Percentiles rank a stretch among this genome's conserved stretches.
Conservation (phyloP, 495 filamentous ascomycete species). For the Hypoxylon rickii region DNA sequence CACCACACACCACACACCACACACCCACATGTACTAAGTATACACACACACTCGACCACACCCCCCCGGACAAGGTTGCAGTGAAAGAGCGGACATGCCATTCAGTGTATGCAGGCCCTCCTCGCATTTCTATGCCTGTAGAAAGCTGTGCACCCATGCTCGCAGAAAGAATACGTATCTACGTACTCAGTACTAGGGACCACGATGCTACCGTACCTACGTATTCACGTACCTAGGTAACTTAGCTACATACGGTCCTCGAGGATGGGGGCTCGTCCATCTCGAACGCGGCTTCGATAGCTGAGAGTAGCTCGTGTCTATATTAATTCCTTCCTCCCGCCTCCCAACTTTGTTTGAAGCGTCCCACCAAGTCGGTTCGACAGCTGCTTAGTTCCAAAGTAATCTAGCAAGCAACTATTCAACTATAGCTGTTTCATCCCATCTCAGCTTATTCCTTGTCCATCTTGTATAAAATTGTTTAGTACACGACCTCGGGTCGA, state of each 20-base stretch:
- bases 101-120: conserved; percentile 24
- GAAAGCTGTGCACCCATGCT: conserved; percentile 24
- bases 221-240: neutral
- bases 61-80: conserved; percentile 29
- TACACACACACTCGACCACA: neutral
- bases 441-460: neutral
- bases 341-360: conserved; percentile 10
- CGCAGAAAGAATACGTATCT: conserved; percentile 18
- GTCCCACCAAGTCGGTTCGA: conserved; percentile 32
- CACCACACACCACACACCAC: neutral
- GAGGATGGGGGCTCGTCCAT: conserved; percentile 21
- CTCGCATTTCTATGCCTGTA: conserved; percentile 39
- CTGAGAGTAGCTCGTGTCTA: conserved; percentile 27
- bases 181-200: conserved; percentile 14
- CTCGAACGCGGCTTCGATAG: conserved; percentile 28
- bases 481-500: neutral
- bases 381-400: conserved; percentile 26
- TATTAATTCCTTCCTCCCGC: conserved; percentile 34
- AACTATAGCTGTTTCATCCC: neutral
- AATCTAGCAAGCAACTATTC: conserved; percentile 3
- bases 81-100: conserved; percentile 38
- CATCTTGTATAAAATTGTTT: neutral
- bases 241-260: neutral
- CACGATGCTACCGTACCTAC: neutral
- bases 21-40: neutral